Evolutionary conservation across 2,329 filamentous ascomycete species (phyloP), one percentile per base, ranked within the genome.

Genomic region (Penicillium hordei): DNA sequence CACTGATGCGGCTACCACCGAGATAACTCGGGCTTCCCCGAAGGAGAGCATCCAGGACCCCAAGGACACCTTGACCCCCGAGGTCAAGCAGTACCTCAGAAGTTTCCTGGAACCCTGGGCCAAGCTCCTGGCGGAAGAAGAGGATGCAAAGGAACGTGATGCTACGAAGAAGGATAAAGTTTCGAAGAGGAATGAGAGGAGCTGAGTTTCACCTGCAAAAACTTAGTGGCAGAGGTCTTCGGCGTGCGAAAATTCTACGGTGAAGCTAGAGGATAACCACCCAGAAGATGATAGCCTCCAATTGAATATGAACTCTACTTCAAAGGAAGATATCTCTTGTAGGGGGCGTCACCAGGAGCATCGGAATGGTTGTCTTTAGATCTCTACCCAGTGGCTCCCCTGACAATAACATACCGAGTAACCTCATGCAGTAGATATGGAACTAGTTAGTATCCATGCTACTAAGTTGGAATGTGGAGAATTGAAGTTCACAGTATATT

Each of bases 101-200:
- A 0, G 1, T 12, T 15, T 15, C 31, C 1, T 33, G 5, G 1
- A 2, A 33, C 4, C 4, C 2, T 31, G 29, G 29, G 4, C 4
- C 29, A 3, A n/a, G n/a, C n/a, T n/a, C n/a, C n/a, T n/a, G n/a
- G n/a, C n/a, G n/a, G n/a, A n/a, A n/a, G n/a, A n/a, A n/a, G n/a
- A n/a, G n/a, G n/a, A n/a, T 7, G 25, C 12, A 9, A 3, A 23
- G 5, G 8, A 12, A n/a, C 4, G 4, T 5, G 15, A 5, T 5
- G 8, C 15, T 2, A 9, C 9, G 9, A 17, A 6, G 23, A 27
- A n/a, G 15, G 23, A 8, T 17, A 43, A 43, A 27, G 12, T 8
- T 15, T 5, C 12, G 4, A n/a, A 21, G 42, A 5, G 13, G 2
- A 10, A 43, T 17, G 13, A 15, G 25, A 29, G 31, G 10, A 29